Conservation (phyloP, 2,329 filamentous ascomycete species). For the Microcera coccophila region DNA sequence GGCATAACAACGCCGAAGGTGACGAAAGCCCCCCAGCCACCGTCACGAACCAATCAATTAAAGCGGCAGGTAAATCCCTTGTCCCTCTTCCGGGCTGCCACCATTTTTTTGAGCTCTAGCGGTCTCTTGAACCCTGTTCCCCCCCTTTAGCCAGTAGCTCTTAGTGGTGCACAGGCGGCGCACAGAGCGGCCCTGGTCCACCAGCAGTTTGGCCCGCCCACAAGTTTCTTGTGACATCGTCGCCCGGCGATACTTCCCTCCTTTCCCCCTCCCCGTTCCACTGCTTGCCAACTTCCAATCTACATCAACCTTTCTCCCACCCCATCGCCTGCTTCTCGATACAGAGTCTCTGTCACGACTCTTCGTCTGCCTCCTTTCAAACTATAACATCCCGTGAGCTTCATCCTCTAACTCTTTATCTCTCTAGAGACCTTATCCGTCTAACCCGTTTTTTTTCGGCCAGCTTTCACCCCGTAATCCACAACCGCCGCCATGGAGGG, state of each 20-base stretch:
- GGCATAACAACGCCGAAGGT: neutral
- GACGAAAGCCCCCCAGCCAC: conserved; percentile 25
- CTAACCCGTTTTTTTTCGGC: conserved; percentile 32
- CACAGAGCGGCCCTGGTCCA: conserved; percentile 4
- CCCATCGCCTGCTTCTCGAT: conserved; percentile 21
- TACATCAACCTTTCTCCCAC: conserved; percentile 28
- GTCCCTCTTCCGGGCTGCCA: conserved; percentile 16
- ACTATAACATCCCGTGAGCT: conserved; percentile 25
- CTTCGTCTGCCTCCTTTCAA: conserved; percentile 29
- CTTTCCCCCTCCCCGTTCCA: conserved; percentile 28
- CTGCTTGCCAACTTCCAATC: conserved; percentile 28
- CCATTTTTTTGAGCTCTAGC: conserved; percentile 24
- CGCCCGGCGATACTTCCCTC: conserved; percentile 34
- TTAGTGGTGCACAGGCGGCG: neutral
- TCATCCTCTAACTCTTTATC: conserved; percentile 21
- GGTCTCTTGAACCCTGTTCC: conserved; percentile 23
- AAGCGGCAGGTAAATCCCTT: conserved; percentile 29
- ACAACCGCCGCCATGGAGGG: conserved; percentile 50
- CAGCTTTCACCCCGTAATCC: conserved; percentile 39
- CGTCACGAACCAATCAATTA: conserved; percentile 35
- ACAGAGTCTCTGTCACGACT: conserved; percentile 29
- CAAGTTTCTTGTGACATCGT: conserved; percentile 34
- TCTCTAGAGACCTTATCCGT: conserved; percentile 19
- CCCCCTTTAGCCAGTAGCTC: conserved; percentile 5
- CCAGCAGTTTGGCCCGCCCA: conserved; percentile 34